Evolutionary conservation across 441 rosid species (phyloP), one percentile per base, ranked within the genome.

Genomic region (Dalechampia spathulata): DNA sequence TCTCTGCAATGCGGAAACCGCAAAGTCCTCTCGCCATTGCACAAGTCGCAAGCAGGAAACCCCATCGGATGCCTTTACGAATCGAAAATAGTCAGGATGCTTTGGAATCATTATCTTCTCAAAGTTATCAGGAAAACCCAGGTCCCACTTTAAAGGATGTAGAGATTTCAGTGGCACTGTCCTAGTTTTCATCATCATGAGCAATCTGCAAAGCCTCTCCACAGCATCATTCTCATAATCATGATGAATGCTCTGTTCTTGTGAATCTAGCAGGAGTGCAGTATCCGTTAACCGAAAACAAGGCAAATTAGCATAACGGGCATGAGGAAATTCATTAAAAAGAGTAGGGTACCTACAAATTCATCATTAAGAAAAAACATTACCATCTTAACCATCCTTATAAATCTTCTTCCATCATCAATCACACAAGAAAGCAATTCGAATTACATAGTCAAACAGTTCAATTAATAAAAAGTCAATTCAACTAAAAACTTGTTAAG

Each of bases 221-320:
- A 87, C 72, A 7, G 95, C 85, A 61, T 85, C 85, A 45, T 11
- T 66, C 72, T 87, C 96, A 44, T 61, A 74, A 34, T 63, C 71
- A 58, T 75, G 74, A 73, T 93, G 90, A 52, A 90, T 85, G 22
- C 47, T 66, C 58, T 82, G 82, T 63, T 92, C 97, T 26, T 83
- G 90, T 0, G 97, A 86, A 72, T 87, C 83, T 37, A 89, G 83
- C 71, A 83, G 58, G 25, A 75, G 76, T 23, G 97, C 95, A 32
- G 96, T 83, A 28, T 87, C 96, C 9, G 97, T 89, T 62, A 87
- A 76, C 45, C 75, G 78, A 52, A 92, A 89, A 74, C 99, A 92
- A 22, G 97, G 97, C 56, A 93, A 75, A 76, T 78, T 83, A 3
- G 79, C 78, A 55, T 85, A 92, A 6, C 84, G 90, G 39, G 79